Evolutionary conservation across 371 early-diverging fungal species (phyloP), one percentile per base, ranked within the genome.

Genomic region (Circinella umbellata): DNA sequence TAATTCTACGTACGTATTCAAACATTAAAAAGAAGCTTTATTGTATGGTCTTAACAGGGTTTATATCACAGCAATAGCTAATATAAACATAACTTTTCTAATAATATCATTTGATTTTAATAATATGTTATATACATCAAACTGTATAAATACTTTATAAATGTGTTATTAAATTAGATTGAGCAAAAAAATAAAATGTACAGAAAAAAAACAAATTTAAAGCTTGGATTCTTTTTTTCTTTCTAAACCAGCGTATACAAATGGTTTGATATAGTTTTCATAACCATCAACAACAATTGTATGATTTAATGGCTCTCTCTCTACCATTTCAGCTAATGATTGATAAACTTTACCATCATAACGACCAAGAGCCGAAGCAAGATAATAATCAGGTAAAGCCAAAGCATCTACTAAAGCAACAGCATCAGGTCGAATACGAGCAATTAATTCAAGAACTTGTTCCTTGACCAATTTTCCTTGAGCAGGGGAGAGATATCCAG

Each of bases 341-440:
- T 92, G 92, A 70, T 95, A 95, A 10, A 91, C 90, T 64, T 85
- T 83, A 64, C 94, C 94, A 60, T 94, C 94, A 18, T 78, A 85
- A 15, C 89, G 83, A 49, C 93, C 95, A 10, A 95, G 73, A 7
- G 94, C 90, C 34, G 92, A 91, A 74, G 92, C 88, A n/a, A 95
- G 83, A 39, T 80, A 78, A 64, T 89, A 89, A 60, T 95, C 95
- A 3, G 94, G 86, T 27, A 92, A 78, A 59, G 88, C 93, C 77
- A 93, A 92, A 2, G 93, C 86, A 71, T 94, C 94, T 4, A 93
- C 93, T 11, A 93, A 77, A 0, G 90, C 81, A 27, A 94, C 84
- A 14, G 91, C 93, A 48, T 93, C 82, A 34, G 86, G 90, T 5
- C 95, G 87, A 18, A 94, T 76, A 14, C 83, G 74, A 37, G 83